These are phyloP conservation scores for Hagleromyces aurorensis DNA, from an alignment of 805 yeast genomes.

Conservation along the genomic window DNA sequence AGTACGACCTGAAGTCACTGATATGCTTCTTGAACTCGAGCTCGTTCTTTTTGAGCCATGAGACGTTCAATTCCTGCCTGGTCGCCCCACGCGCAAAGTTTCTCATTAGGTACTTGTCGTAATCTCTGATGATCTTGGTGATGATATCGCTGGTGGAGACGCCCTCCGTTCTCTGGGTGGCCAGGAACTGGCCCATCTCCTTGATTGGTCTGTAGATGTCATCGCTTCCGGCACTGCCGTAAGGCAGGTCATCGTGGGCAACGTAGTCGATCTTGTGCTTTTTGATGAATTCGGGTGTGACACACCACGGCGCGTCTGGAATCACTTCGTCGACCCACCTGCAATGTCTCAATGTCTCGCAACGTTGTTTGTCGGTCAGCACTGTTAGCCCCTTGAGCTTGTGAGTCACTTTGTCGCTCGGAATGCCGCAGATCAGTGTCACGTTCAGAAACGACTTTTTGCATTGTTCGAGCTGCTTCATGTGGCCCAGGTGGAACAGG, in stretches of 20 bases:
- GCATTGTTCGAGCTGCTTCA: conserved; percentile 96
- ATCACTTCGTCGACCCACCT: conserved; percentile 97
- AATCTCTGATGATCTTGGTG: conserved; percentile 89
- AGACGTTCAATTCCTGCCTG: conserved; percentile 89
- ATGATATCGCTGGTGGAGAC: conserved; percentile 93
- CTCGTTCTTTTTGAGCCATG: conserved; percentile 97
- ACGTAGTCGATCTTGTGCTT: conserved; percentile 87
- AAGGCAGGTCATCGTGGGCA: conserved; percentile 96
- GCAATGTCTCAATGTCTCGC: conserved; percentile 88
- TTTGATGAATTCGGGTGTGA: conserved; percentile 69
- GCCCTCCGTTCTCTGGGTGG: conserved; percentile 96
- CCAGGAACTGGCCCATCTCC: conserved; percentile 79
- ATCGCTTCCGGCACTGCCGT: conserved; percentile 79
- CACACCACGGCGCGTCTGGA: conserved; percentile 93
- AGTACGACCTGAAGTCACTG: conserved; percentile 75
- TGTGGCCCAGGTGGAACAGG: conserved; percentile 92
- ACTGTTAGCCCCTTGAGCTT: conserved; percentile 91
- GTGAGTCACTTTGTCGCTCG: conserved; percentile 86
- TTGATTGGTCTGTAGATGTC: conserved; percentile 93
- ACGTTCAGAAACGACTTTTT: conserved; percentile 85
- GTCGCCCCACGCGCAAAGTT: conserved; percentile 97
- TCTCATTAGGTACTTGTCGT: conserved; percentile 93
- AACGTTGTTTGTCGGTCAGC: conserved; percentile 75
- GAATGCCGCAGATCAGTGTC: conserved; percentile 81
- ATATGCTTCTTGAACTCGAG: conserved; percentile 88